phyloP scores from a whole-genome alignment of 106 monocot genomes.

The Dendrobium catenatum region DNA sequence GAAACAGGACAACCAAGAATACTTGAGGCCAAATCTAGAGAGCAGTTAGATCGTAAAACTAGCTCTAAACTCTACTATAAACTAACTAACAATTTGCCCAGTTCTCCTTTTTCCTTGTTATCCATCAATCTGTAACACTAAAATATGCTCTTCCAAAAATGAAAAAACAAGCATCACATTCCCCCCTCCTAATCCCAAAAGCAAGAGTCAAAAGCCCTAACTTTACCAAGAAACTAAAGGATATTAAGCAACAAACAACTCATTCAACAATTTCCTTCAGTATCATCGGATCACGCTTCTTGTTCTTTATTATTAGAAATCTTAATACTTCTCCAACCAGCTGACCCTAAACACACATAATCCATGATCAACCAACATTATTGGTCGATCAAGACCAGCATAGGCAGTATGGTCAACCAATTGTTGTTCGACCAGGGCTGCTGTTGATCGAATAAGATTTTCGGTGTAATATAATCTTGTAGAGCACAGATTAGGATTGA shows the following conservation, averaged over 20 bases:
- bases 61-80: background rate
- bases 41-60: background rate
- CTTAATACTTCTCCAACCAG: background rate
- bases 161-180: background rate
- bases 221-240: background rate
- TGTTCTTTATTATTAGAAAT: background rate
- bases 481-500: background rate
- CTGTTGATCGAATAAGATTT: background rate
- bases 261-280: background rate
- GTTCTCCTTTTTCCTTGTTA: background rate
- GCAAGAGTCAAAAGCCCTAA: background rate
- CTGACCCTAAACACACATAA: background rate
- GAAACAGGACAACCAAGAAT: background rate
- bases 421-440: background rate
- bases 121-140: background rate
- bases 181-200: background rate
- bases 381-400: background rate
- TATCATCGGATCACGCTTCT: background rate
- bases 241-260: background rate
- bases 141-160: background rate
- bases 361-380: background rate
- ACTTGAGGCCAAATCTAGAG: background rate
- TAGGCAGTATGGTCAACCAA: background rate
- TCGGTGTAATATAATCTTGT: background rate
- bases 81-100: constrained; percentile 1